A percentile compares a stretch with the other conserved stretches of the same genome.
These are phyloP conservation scores for Gentiana dahurica DNA, from an alignment of 257 asterid species.

Conservation along the genomic window DNA sequence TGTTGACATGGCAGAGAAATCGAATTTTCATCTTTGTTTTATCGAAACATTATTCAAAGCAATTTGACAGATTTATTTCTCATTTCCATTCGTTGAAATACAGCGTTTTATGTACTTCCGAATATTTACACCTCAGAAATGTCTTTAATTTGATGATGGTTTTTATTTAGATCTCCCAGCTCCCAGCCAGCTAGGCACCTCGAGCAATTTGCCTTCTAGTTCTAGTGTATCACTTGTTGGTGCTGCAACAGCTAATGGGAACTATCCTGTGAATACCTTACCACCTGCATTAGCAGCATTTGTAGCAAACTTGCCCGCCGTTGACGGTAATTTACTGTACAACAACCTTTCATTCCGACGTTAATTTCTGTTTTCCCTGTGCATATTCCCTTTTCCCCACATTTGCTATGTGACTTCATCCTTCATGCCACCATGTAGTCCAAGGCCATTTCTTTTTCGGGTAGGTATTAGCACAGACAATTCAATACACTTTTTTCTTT, in stretches of 20 bases:
- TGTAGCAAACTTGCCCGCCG: constrained; percentile 54
- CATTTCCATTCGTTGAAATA: too few species aligned
- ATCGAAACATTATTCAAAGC: too few species aligned
- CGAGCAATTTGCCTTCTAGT: constrained; percentile 35
- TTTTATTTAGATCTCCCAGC: constrained; percentile 32
- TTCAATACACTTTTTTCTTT: too few species aligned
- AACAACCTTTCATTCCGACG: not conserved
- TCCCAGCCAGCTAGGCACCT: constrained; percentile 28
- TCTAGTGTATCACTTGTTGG: constrained; percentile 26
- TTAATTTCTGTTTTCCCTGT: not conserved
- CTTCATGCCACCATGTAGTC: too few species aligned
- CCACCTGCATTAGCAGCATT: constrained; percentile 75
- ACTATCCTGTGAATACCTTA: constrained; percentile 41
- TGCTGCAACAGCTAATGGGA: constrained; percentile 38
- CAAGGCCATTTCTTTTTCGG: too few species aligned
- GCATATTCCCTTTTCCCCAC: too few species aligned
- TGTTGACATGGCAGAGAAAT: too few species aligned
- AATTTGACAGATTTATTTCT: too few species aligned
- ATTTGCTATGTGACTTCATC: too few species aligned
- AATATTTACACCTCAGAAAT: not conserved
- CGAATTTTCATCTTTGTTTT: too few species aligned
- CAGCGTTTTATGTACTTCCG: too few species aligned
- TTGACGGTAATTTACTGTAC: constrained; percentile 45
- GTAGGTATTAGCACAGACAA: too few species aligned
- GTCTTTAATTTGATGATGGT: constrained; percentile 4